These are phyloP conservation scores for Cyphellophora europaea DNA, from an alignment of 2,329 filamentous ascomycete genomes.

Conservation along the genomic window DNA sequence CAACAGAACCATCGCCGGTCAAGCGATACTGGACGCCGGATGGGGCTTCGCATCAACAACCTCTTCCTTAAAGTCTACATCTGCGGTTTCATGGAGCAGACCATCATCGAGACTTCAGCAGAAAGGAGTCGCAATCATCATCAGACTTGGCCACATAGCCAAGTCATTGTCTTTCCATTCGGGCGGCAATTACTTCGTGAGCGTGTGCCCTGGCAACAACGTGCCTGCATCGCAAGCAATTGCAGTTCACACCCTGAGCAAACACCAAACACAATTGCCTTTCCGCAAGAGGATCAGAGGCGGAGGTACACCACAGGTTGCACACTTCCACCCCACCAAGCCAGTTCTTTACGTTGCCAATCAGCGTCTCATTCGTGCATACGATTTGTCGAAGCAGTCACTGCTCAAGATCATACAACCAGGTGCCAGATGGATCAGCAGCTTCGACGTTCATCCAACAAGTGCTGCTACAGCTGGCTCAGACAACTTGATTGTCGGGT, in stretches of 20 bases:
- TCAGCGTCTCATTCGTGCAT: constrained; percentile 83
- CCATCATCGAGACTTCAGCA: constrained; percentile 66
- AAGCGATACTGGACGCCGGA: constrained; percentile 73
- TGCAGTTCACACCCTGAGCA: constrained; percentile 87
- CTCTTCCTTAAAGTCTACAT: constrained; percentile 49
- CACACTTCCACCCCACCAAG: constrained; percentile 87
- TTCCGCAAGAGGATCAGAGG: constrained; percentile 66
- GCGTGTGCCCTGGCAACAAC: constrained; percentile 63
- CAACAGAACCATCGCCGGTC: constrained; percentile 51
- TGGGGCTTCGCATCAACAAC: constrained; percentile 77
- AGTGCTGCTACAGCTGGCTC: constrained; percentile 81
- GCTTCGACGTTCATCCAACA: constrained; percentile 81
- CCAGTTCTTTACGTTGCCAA: constrained; percentile 95
- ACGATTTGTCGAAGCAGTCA: constrained; percentile 85
- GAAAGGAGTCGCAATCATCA: constrained; percentile 65
- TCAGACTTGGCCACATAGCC: constrained; percentile 68
- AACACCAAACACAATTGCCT: constrained; percentile 88
- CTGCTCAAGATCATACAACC: constrained; percentile 89
- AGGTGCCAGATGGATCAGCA: constrained; percentile 88
- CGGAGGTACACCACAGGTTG: constrained; percentile 71
- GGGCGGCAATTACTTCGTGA: constrained; percentile 85
- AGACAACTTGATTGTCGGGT: constrained; percentile 88
- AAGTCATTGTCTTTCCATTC: constrained; percentile 93
- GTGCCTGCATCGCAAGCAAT: constrained; percentile 54
- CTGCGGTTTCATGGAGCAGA: constrained; percentile 65